These are phyloP conservation scores for Apiotrichum mycotoxinovorans DNA, from an alignment of 1,284 basidiomycete genomes.

Conservation along the genomic window DNA sequence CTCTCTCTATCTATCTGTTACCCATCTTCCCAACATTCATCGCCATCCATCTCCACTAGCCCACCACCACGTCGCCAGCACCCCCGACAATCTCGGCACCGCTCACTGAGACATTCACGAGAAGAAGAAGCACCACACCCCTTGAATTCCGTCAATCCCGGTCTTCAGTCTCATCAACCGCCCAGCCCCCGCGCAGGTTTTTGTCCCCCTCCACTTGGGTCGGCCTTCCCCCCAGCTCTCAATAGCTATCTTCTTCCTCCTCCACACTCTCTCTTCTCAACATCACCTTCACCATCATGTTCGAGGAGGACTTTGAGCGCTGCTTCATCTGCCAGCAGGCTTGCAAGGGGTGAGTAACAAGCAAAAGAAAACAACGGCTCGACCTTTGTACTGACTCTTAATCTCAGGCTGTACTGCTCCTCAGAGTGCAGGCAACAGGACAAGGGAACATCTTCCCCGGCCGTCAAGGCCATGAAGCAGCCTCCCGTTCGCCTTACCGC, in stretches of 20 bases:
- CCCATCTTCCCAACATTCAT: no score
- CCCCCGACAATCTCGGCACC: no score
- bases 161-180: no score
- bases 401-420: conserved; percentile 46
- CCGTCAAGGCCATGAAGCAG: conserved; percentile 18
- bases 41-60: no score
- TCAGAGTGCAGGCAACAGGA: conserved; percentile 41
- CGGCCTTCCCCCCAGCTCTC: neutral
- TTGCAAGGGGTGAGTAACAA: conserved; percentile 29
- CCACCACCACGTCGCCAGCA: no score
- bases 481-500: conserved; percentile 36
- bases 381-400: conserved; percentile 4
- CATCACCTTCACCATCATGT: conserved; percentile 26
- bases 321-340: conserved; percentile 47
- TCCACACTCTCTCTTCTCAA: neutral
- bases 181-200: no score
- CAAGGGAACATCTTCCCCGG: conserved; percentile 33
- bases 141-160: no score
- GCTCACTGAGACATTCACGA: no score
- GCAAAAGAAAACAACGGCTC: conserved; percentile 11
- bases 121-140: no score
- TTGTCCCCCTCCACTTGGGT: neutral
- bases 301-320: conserved; percentile 45
- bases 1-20: no score
- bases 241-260: neutral